Percentiles rank a stretch among this genome's conserved stretches.
Conservation (phyloP, 2,329 filamentous ascomycete genomes). For the Aspergillus latus region DNA sequence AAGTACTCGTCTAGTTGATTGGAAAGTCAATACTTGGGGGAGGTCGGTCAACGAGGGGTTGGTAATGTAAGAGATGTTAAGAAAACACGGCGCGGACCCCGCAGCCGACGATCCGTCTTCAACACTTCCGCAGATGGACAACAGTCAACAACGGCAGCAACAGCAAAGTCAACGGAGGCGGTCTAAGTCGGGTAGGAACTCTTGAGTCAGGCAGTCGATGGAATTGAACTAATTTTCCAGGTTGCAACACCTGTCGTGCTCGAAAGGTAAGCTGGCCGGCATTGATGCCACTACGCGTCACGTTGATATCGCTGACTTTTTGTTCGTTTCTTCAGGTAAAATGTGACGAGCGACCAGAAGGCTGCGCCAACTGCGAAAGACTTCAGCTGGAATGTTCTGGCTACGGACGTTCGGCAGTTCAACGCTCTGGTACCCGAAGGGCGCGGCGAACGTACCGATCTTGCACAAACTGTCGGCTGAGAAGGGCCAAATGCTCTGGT, state of each 20-base stretch:
- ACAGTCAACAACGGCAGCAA: not conserved
- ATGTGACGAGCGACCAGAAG: slow-evolving; percentile 9
- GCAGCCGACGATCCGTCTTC: slow-evolving; percentile 9
- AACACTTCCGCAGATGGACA: not conserved
- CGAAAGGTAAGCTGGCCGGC: slow-evolving; percentile 6
- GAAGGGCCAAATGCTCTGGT: slow-evolving; percentile 8
- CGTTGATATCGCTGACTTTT: not conserved
- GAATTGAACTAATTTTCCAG: not conserved
- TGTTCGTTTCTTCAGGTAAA: slow-evolving; percentile 2
- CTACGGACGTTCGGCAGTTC: not conserved
- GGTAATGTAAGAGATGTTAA: not conserved
- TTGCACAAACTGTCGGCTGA: slow-evolving; percentile 4
- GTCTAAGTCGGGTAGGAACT: slow-evolving; percentile 4
- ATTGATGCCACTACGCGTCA: not conserved
- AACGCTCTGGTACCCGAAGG: not conserved
- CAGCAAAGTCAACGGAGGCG: not conserved
- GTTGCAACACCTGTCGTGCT: slow-evolving; percentile 10
- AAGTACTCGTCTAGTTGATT: too few relatives aligned
- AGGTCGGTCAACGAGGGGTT: not conserved
- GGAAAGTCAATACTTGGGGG: not conserved
- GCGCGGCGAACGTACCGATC: slow-evolving; percentile 5
- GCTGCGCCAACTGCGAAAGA: slow-evolving; percentile 10
- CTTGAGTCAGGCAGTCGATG: not conserved
- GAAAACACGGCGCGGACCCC: slow-evolving; percentile 6
- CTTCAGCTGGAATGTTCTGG: slow-evolving; percentile 3